phyloP scores from a whole-genome alignment of 1,139 yeast species.

The Sugiyamaella grinbergsii region DNA sequence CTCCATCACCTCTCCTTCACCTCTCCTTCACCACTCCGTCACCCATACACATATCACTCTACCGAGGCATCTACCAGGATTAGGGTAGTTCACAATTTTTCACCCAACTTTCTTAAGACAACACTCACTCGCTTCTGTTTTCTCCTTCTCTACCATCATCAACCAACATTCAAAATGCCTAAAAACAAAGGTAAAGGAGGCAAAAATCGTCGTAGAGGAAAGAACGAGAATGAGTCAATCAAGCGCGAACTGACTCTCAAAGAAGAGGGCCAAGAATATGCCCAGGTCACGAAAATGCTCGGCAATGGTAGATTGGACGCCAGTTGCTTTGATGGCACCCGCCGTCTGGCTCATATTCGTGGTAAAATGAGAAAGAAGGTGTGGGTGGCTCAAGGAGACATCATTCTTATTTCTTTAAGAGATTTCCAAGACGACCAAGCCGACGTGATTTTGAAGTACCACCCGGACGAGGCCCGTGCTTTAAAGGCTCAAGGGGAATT shows the following conservation, averaged over 20 bases:
- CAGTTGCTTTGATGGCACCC: constrained; percentile 87
- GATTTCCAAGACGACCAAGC: constrained; percentile 98
- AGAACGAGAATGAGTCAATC: constrained; percentile 88
- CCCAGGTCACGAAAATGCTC: constrained; percentile 96
- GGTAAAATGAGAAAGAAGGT: constrained; percentile 99
- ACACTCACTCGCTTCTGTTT: background rate
- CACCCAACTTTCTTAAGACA: background rate
- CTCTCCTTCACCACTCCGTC: background rate
- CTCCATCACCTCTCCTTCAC: background rate
- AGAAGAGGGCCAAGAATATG: constrained; percentile 98
- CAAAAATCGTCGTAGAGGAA: constrained; percentile 97
- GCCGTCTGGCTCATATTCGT: constrained; percentile 96
- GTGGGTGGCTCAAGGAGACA: constrained; percentile 99
- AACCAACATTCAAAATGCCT: constrained; percentile 47
- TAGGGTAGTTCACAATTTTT: constrained; percentile 14
- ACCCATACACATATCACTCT: too few species aligned
- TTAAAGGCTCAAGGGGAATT: constrained; percentile 95
- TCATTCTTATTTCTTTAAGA: constrained; percentile 90
- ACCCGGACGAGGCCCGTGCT: constrained; percentile 97
- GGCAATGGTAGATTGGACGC: constrained; percentile 98
- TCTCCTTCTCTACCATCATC: background rate
- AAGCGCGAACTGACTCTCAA: constrained; percentile 90
- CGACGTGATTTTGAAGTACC: constrained; percentile 96
- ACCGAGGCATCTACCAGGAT: constrained; percentile 7
- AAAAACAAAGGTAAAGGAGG: constrained; percentile 57